Evolutionary conservation across 495 filamentous ascomycete genomes (phyloP).

Genomic region (Trichoderma asperelloides): DNA sequence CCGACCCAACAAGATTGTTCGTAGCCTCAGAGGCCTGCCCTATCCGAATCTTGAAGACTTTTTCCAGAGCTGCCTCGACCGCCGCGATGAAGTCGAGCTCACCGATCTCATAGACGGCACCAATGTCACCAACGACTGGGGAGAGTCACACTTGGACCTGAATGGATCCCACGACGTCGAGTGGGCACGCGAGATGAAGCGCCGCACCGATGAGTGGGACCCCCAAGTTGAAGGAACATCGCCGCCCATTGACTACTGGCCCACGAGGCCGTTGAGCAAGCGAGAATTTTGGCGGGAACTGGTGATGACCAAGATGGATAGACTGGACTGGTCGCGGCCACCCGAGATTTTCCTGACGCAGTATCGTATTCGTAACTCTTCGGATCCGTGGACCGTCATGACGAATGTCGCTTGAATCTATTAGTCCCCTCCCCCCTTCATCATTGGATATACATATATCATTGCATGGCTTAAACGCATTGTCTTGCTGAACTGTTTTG

Average conservation of each 20-base stretch:
- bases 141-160: conserved; percentile 23
- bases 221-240: background rate
- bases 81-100: conserved; percentile 23
- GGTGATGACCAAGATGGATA: conserved; percentile 1
- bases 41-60: conserved; percentile 27
- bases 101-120: conserved; percentile 30
- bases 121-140: conserved; percentile 32
- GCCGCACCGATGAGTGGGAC: background rate
- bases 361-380: conserved; percentile 1
- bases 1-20: conserved; percentile 22
- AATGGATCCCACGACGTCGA: conserved; percentile 27
- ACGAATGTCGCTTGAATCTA: conserved; percentile 19
- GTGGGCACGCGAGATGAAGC: conserved; percentile 18
- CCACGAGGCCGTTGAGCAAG: background rate
- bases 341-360: conserved; percentile 4
- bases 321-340: conserved; percentile 9
- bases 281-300: background rate
- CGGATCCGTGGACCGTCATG: conserved; percentile 5
- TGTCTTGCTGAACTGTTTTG: no score
- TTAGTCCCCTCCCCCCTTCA: no score
- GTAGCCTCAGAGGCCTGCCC: conserved; percentile 27
- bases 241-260: background rate
- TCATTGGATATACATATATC: no score
- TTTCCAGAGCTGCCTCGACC: conserved; percentile 31
- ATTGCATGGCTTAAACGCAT: no score